These are phyloP conservation scores for Lolium multiflorum DNA, from an alignment of 176 grass and related monocot genomes.

Conservation along the genomic window DNA sequence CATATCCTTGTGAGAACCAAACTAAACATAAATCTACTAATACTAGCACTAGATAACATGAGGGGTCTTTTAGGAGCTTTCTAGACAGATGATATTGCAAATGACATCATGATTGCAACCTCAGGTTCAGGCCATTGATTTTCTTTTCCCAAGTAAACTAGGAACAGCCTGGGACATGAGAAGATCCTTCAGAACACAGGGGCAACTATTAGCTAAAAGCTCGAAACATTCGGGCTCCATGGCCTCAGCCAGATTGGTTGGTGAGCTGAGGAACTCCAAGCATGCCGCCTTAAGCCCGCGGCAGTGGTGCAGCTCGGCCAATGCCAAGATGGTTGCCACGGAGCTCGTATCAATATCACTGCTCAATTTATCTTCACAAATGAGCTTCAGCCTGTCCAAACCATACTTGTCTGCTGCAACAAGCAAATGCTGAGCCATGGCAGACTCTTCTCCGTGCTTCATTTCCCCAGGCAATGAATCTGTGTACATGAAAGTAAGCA, in stretches of 20 bases:
- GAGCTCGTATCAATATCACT: not conserved
- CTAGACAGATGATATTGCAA: too few relatives aligned
- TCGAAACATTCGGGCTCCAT: slow-evolving; percentile 6
- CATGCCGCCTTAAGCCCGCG: slow-evolving; percentile 29
- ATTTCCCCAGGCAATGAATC: not conserved
- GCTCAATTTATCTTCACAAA: slow-evolving; percentile 51
- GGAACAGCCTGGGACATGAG: not conserved
- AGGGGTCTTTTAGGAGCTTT: too few relatives aligned
- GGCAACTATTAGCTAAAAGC: slow-evolving; percentile 13
- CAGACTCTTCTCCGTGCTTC: not conserved
- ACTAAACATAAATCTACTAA: too few relatives aligned
- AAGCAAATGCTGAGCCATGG: slow-evolving; percentile 27
- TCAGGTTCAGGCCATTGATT: not conserved
- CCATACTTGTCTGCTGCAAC: slow-evolving; percentile 56
- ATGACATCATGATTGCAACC: too few relatives aligned
- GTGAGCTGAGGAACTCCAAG: slow-evolving; percentile 25
- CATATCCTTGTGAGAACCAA: too few relatives aligned
- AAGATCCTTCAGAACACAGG: slow-evolving; percentile 3
- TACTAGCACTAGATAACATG: too few relatives aligned
- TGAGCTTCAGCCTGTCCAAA: slow-evolving; percentile 47
- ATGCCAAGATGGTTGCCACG: not conserved
- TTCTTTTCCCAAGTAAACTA: not conserved
- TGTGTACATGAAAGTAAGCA: slow-evolving; percentile 28
- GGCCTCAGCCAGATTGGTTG: not conserved
- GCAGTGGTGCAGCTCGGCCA: slow-evolving; percentile 37